Base-by-base conservation (phyloP, 2,329 filamentous ascomycete species). In the Microdochium trichocladiopsis region DNA sequence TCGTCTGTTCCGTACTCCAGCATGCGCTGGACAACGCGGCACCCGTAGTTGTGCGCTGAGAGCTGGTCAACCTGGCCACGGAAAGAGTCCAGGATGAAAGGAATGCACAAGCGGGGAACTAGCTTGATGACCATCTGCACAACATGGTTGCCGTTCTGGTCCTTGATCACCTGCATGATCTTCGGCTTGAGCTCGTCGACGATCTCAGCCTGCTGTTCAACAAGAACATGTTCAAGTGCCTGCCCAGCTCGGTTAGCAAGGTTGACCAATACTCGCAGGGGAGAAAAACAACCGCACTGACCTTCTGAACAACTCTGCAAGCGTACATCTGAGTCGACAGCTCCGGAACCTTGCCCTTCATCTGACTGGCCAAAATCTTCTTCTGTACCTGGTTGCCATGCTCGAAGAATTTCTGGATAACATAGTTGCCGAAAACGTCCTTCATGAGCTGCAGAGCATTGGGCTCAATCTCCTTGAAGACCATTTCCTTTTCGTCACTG, bases 381-480 rank as follows among this genome's bases (percentile, higher is more conserved):
- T 99, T 99, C 72, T 99, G 94, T 0, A 86, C 80, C 69, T 96
- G 92, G 60, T 90, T 95, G 37, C 94, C 93, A 66, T 97, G 90
- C 66, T 97, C 93, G 56, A 97, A 96, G 65, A 97, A 86, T 67
- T 96, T 97, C 64, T 99, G 94, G 37, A 97, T 92, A 33, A 99
- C 94, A 64, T 97, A 99, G 68, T 99, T 99, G 51, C 94, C 94
- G 64, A 96, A 99, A 0, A 97, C 87, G 66, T 97, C 94, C 47
- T 87, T 93, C 90, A 96, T 96, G 48, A 99, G 74, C 63, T 93
- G 90, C 25, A 95, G 70, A 1, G 87, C 84, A 59, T 99, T 94
- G 1, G 84, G 82, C 60, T 88, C 81, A 47, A 99, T 90, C 68
- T 97, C 94, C 1, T 79, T 77, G 73, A 96, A 97, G 1, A 97